Evolutionary conservation across 2,329 filamentous ascomycete genomes (phyloP), one percentile per base, ranked within the genome.

Genomic region (Thelonectria discophora): DNA sequence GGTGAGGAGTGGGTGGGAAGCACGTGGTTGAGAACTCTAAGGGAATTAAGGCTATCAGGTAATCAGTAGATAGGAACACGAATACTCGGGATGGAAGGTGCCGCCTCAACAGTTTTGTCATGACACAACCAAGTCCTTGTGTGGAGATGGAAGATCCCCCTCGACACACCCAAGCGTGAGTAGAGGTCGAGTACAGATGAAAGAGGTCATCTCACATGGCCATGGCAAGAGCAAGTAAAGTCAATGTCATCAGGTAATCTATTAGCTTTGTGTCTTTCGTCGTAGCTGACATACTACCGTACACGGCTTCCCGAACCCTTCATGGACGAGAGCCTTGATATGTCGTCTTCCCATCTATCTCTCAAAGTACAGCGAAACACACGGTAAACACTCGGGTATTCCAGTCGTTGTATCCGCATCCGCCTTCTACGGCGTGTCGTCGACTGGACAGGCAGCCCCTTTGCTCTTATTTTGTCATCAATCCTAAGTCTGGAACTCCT

Each of bases 401-500:
- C 58, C 58, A 56, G 63, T 62, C 55, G 55, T 61, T 54, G 60
- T 59, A 65, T 67, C 68, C 58, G 65, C 58, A 58, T 55, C 66
- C 59, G 70, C 68, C 63, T 61, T 69, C 63, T 58, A 62, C 59
- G 56, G 59, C 60, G 53, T 52, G 60, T 40, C 51, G 50, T 53
- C 48, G 45, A 46, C 13, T 37, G 43, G 8, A 54, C n/a, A 43
- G 49, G 48, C 34, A 27, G 20, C 50, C 30, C 46, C 32, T 24
- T 46, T 39, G 48, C 52, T 32, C 34, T 51, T 59, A 37, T 45
- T 43, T 52, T 56, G 62, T 45, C 56, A 34, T 47, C 37, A 46
- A 20, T 11, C 69, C 78, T 84, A 88, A 75, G 72, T 83, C 74
- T 80, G 79, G 80, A 89, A 90, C 79, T 90, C 87, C 77, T 85